Conservation (phyloP, 75 land plant species). For the Picea sitchensis region DNA sequence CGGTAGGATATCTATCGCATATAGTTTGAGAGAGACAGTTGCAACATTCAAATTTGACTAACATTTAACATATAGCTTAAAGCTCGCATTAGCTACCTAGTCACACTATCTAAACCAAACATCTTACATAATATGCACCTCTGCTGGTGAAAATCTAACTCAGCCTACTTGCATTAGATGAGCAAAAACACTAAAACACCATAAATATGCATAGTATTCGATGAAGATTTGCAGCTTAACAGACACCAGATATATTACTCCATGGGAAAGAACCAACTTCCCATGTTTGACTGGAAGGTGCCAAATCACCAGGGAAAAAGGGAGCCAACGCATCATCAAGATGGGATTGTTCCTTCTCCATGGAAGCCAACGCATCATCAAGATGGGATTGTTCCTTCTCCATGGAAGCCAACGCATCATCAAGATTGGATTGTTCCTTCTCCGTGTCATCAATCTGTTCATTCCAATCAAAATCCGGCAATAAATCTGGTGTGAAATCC, state of each 20-base stretch:
- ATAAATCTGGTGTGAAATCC: conserved; percentile 17
- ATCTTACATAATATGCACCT: background rate
- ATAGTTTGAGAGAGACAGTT: background rate
- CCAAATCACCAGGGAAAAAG: conserved; percentile 1
- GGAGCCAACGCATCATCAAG: background rate
- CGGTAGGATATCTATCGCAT: background rate
- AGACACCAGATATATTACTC: conserved; percentile 50
- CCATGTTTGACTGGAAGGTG: conserved; percentile 21
- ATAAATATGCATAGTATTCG: background rate
- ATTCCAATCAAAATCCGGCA: conserved; percentile 23
- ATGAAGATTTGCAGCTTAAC: conserved; percentile 15
- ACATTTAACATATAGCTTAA: background rate
- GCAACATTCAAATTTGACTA: background rate
- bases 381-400: conserved; percentile 14
- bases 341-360: conserved; percentile 18
- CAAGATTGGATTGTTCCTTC: conserved; percentile 13
- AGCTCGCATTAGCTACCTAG: background rate
- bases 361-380: background rate
- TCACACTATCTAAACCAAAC: background rate
- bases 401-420: conserved; percentile 5
- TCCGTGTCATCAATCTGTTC: conserved; percentile 14
- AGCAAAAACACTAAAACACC: conserved; percentile 1
- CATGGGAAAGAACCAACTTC: conserved; percentile 47
- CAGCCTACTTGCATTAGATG: background rate
- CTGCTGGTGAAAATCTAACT: too few species aligned